Conservation (phyloP, 2,329 filamentous ascomycete genomes). For the Passalora sequoiae region DNA sequence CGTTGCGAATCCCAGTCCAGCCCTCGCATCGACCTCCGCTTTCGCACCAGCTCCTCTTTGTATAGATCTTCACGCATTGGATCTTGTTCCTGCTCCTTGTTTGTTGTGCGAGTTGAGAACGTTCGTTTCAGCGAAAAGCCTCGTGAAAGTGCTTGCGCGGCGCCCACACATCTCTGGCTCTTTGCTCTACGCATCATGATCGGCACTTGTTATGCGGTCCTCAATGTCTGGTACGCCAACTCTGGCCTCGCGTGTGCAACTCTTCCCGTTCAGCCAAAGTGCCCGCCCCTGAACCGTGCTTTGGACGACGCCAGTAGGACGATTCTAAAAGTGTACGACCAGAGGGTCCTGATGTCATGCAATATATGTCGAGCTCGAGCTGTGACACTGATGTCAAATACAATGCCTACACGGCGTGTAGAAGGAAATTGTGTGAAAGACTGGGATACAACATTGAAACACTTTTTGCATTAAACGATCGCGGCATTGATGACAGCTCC, state of each 20-base stretch:
- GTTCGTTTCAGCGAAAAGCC: background rate
- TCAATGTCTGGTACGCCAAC: background rate
- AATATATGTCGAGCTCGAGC: too few relatives aligned
- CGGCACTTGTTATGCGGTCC: background rate
- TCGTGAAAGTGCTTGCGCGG: background rate
- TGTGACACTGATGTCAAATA: too few relatives aligned
- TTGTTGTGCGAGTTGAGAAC: background rate
- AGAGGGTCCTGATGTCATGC: background rate
- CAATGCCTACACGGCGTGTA: too few relatives aligned
- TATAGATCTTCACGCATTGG: background rate
- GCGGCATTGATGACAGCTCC: too few relatives aligned
- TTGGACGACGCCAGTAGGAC: background rate
- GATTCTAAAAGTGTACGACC: background rate
- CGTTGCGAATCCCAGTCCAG: background rate
- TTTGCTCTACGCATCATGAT: background rate
- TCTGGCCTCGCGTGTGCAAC: background rate
- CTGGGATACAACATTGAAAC: too few relatives aligned
- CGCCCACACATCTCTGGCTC: background rate
- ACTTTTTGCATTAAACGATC: too few relatives aligned
- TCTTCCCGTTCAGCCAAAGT: background rate
- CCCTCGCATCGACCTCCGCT: constrained; percentile 1
- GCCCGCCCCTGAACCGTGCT: background rate
- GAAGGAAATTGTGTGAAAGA: too few relatives aligned
- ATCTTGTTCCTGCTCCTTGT: background rate
- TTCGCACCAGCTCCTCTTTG: background rate